Base-by-base conservation (phyloP, 108 stramenopile genomes). In the Cyclotella distinguenda region DNA sequence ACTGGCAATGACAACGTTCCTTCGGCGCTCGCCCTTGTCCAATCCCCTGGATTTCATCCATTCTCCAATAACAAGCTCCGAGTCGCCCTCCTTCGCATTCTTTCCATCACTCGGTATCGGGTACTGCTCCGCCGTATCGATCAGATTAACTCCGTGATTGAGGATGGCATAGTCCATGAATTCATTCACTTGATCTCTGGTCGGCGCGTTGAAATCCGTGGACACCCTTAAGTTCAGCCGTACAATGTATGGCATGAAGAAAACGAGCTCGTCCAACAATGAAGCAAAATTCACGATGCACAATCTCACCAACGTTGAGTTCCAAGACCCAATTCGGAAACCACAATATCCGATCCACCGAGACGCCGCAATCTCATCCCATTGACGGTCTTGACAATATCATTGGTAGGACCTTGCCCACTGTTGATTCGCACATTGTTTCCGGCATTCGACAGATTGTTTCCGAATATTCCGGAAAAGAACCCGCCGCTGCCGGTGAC, bases 111-210 rank as follows among this genome's bases (percentile, higher is more conserved):
- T 79, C 1, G 95, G 95, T 68, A 93, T 93, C 6, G 91, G 91
- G 68, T 93, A 96, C 50, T 90, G 88, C 70, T 91, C 89, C 5
- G 94, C 90, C 8, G 86, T 87, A 65, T 94, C 93, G 25, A 94
- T 82, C 9, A 94, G 78, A 56, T 94, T 88, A 64, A 93, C 88
- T 9, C 91, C 91, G 22, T 77, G 46, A 43, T 88, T 70, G 23
- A 89, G 60, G 58, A 89, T 83, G 46, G 91, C 91, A 33, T 80
- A 42, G 53, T 93, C 91, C 91, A 93, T 88, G 45, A 89, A 88
- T 40, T 82, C 46, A 49, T 81, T 90, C 39, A 86, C 85, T 23
- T 70, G 59, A 0, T 88, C 78, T 62, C 85, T 72, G 39, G 78
- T 49, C 11, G 92, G 92, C 0, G 89, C 92, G 58, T 94, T 94